These are phyloP conservation scores for Diaporthe nobilis DNA, from an alignment of 2,329 filamentous ascomycete genomes.

Conservation along the genomic window DNA sequence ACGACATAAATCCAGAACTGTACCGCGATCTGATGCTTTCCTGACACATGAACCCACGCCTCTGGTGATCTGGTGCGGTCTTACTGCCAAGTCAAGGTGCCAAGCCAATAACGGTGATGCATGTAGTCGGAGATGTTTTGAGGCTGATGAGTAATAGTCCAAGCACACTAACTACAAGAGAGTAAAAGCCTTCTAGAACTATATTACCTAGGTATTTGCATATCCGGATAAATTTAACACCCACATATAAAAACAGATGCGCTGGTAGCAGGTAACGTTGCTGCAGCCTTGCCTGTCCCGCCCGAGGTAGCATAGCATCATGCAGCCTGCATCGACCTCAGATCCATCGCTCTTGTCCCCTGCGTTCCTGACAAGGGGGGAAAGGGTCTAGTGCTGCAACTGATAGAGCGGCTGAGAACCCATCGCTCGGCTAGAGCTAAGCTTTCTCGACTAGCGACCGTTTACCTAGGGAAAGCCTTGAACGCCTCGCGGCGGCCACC, in stretches of 20 bases:
- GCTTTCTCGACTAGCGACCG: not conserved
- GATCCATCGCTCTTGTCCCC: not conserved
- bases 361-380: not conserved
- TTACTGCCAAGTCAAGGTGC: not conserved
- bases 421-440: not conserved
- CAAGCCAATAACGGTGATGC: slow-evolving; percentile 10
- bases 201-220: not conserved
- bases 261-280: not conserved
- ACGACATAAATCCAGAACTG: not conserved
- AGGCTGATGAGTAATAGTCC: not conserved
- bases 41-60: not conserved
- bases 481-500: not conserved
- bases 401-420: not conserved
- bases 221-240: not conserved
- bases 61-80: not conserved
- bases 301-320: not conserved
- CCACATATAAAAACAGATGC: not conserved
- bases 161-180: not conserved
- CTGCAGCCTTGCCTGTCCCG: not conserved
- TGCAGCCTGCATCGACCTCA: not conserved
- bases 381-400: not conserved
- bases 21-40: not conserved
- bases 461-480: not conserved
- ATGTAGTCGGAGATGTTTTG: slow-evolving; percentile 4
- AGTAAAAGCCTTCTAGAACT: not conserved